A percentile compares a stretch with the other conserved stretches of the same genome.
These are phyloP conservation scores for Thalassiosira ordinaria DNA, from an alignment of 352 stramenopile species.

Conservation along the genomic window DNA sequence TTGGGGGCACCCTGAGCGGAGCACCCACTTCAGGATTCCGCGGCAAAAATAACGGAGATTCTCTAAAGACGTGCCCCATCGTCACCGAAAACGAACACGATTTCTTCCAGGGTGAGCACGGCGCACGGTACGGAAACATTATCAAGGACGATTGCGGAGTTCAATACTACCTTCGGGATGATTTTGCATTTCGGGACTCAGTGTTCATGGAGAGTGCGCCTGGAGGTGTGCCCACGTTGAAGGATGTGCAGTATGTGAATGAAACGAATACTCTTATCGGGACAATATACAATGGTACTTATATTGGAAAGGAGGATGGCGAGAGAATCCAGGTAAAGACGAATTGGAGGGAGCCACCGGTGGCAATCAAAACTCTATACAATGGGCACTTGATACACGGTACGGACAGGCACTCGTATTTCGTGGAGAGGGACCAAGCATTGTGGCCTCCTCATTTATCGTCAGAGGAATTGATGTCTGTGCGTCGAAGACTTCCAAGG, in stretches of 20 bases:
- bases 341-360: not conserved
- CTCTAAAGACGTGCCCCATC: not conserved
- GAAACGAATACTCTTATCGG: not conserved
- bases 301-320: slow-evolving; percentile 3
- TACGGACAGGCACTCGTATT: not conserved
- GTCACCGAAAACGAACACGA: not conserved
- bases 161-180: slow-evolving; percentile 17
- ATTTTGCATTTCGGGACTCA: slow-evolving; percentile 9
- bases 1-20: not conserved
- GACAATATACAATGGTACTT: slow-evolving; percentile 24
- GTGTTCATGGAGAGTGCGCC: not conserved
- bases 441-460: slow-evolving; percentile 18
- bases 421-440: slow-evolving; percentile 8
- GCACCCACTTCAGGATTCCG: not conserved
- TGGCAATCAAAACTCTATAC: not conserved
- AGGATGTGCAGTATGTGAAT: not conserved
- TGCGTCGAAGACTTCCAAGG: not conserved
- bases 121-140: slow-evolving; percentile 3
- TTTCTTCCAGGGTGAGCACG: not conserved
- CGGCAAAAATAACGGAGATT: not conserved
- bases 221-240: slow-evolving; percentile 2
- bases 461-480: not conserved
- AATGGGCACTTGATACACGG: slow-evolving; percentile 13
- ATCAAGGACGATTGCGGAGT: not conserved
- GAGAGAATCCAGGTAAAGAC: not conserved